These are phyloP conservation scores for Fistulinella cinereoalba DNA, from an alignment of 1,284 basidiomycete genomes.

Conservation along the genomic window DNA sequence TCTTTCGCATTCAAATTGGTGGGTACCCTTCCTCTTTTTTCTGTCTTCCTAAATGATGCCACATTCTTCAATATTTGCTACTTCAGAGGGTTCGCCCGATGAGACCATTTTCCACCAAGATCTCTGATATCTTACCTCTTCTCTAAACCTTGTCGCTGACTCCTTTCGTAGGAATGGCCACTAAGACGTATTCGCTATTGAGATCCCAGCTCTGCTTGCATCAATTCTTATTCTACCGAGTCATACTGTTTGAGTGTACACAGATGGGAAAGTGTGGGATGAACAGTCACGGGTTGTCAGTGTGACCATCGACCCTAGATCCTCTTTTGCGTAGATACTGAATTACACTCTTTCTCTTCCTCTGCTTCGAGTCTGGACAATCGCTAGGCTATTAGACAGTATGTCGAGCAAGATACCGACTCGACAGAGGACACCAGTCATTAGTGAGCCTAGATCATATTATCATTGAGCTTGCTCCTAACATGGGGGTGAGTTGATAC, in stretches of 20 bases:
- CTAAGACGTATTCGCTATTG: slow-evolving; percentile 2
- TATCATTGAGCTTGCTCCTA: neutral
- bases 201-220: neutral
- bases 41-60: slow-evolving; percentile 44
- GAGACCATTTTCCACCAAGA: slow-evolving; percentile 80
- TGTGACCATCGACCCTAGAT: no score
- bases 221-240: no score
- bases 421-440: slow-evolving; percentile 44
- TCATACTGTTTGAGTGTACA: neutral
- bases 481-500: slow-evolving; percentile 58
- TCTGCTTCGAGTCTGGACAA: no score
- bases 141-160: neutral
- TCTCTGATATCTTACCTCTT: slow-evolving; percentile 54
- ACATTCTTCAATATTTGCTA: slow-evolving; percentile 75
- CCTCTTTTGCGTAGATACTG: no score
- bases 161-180: no score
- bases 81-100: slow-evolving; percentile 74
- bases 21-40: slow-evolving; percentile 11
- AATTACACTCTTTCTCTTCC: neutral
- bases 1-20: no score
- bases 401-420: slow-evolving; percentile 12
- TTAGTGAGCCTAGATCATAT: slow-evolving; percentile 43
- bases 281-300: neutral
- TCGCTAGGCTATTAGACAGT: no score
- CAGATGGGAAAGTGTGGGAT: neutral